Base-by-base conservation (phyloP, 768 basidiomycete genomes). In the Rhodotorula taiwanensis region DNA sequence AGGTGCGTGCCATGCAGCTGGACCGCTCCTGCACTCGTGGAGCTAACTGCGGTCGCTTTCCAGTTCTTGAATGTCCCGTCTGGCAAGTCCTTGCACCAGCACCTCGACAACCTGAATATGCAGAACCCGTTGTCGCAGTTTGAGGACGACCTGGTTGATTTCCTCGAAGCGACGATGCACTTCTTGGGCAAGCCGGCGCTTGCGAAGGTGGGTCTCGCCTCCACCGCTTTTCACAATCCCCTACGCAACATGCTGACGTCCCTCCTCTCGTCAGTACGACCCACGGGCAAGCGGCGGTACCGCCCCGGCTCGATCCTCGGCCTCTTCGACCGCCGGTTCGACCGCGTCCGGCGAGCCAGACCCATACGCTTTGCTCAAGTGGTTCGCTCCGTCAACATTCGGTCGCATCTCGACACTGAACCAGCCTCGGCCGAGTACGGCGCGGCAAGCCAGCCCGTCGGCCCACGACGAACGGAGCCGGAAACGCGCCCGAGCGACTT, bases 1-100 rank as follows among this genome's bases (percentile, higher is more conserved):
- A 83, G 78, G 89, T 88, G 27, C 18, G 64, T 21, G 23, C 18
- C 25, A 15, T 31, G 5, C 39, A 9, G 11, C 16, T 14, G 5
- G 9, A 21, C 30, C n/a, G n/a, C n/a, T n/a, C 28, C 28, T 23
- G 4, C 28, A 15, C 21, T 18, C n/a, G 36, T 10, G 36, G 36
- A 39, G 36, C 36, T 39, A 39, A 39, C 36, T 16, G 10, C 9
- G 36, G 10, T 9, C 36, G 3, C 16, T 36, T 9, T 34, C n/a
- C 54, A 69, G 64, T 66, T 70, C 56, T 61, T 70, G 51, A 64
- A 70, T 48, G 61, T 70, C 13, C 58, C 60, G 15, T 30, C 18
- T 5, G n/a, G 28, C 48, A 55, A 45, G 42, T 44, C 21, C 15
- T 28, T 66, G 49, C 54, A 57, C n/a, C 36, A 62, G 28, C 68